Base-by-base conservation (phyloP, 2,329 filamentous ascomycete species). In the Pseudogymnoascus sp. region DNA sequence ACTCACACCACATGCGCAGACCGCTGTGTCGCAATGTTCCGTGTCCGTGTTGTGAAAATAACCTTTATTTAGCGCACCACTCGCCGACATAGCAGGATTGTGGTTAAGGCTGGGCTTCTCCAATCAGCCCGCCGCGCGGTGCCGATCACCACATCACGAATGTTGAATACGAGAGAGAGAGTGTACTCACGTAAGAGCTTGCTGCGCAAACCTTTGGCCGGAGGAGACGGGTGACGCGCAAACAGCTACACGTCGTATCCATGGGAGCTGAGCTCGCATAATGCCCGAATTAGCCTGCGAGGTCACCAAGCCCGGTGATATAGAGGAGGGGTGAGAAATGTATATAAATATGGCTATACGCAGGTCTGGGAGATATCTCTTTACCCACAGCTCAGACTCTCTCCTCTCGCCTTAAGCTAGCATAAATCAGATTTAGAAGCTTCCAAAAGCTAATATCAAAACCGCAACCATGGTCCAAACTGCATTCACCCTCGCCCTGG, bases 1-100 rank as follows among this genome's bases (percentile, higher is more conserved):
- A 25, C 25, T n/a, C 21, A 40, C 8, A 37, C 13, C 12, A n/a
- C 15, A 45, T 15, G 27, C 45, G 8, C 13, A 15, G n/a, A 42
- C 39, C 18, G 18, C 4, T 15, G 5, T 21, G 21, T 21, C 21
- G 21, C 21, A 21, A 21, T 21, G 21, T 21, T 6, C 25, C 48
- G 48, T 55, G n/a, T 55, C 29, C 29, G 48, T 33, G 48, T 55
- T 33, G 48, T 55, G 29, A 29, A 55, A 55, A 55, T 55, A 55
- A 55, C 48, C 48, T 55, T 55, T 55, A 33, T 55, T 55, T 55
- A 55, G 29, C 15, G 48, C 48, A 33, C 48, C 29, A 15, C 1
- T 5, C 21, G 21, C 21, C 21, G 21, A 21, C 21, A 21, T 48
- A 4, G 8, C n/a, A 21, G 48, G n/a, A 33, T 33, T 33, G 29